phyloP scores from a whole-genome alignment of 352 stramenopile genomes.

The Plasmopara halstedii region DNA sequence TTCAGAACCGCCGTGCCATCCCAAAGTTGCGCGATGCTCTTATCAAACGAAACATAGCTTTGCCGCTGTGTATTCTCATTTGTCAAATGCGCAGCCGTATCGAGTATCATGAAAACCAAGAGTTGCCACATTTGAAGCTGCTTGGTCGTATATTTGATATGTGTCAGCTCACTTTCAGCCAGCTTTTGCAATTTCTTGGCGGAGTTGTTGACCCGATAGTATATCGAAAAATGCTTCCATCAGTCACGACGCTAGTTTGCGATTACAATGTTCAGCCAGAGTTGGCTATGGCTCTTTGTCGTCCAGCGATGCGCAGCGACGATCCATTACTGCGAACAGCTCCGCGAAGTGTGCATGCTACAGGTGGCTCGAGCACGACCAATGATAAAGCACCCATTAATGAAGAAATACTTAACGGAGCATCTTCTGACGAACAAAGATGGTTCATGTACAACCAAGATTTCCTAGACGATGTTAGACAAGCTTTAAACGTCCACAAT shows the following conservation, averaged over 20 bases:
- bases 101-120: constrained; percentile 60
- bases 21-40: constrained; percentile 74
- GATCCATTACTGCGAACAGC: constrained; percentile 57
- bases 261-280: constrained; percentile 70
- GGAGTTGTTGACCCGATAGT: constrained; percentile 59
- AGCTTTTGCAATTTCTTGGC: constrained; percentile 81
- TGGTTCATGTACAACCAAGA: constrained; percentile 66
- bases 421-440: constrained; percentile 16
- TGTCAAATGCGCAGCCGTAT: constrained; percentile 83
- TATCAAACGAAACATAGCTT: constrained; percentile 68
- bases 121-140: constrained; percentile 62
- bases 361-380: constrained; percentile 19
- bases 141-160: constrained; percentile 77
- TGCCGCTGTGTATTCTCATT: constrained; percentile 73
- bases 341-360: constrained; percentile 55
- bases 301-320: constrained; percentile 70
- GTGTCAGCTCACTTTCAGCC: constrained; percentile 77
- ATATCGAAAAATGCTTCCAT: constrained; percentile 70
- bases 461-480: constrained; percentile 50
- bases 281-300: constrained; percentile 69
- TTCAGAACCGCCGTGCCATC: constrained; percentile 79
- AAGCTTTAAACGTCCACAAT: constrained; percentile 24
- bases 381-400: constrained; percentile 8
- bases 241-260: constrained; percentile 47
- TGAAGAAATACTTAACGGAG: constrained; percentile 5